Evolutionary conservation across 768 basidiomycete genomes (phyloP), one percentile per base, ranked within the genome.

Genomic region (Tulasnella sp.): DNA sequence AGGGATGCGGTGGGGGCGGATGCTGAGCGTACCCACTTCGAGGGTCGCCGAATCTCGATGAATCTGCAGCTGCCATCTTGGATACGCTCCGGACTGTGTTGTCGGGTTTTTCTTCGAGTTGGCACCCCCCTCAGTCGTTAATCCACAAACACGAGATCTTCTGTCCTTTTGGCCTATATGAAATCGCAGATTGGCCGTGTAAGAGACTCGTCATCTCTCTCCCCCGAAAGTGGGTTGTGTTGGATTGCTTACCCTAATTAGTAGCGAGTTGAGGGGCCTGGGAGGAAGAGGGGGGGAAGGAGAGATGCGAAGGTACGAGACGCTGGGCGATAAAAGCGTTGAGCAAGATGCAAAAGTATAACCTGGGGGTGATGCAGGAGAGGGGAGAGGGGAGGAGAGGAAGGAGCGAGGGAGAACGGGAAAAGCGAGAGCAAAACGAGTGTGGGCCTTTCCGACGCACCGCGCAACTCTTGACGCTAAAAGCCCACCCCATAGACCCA

Each of bases 1-100:
- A 46, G 5, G 41, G 76, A 50, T 22, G 76, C 24, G 34, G 44
- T 11, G 22, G 76, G 18, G 46, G 76, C 12, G 28, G 46, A n/a
- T 77, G 76, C 40, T 77, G 76, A 20, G 58, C 54, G 77, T 78
- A 78, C 41, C 64, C 64, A 20, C 64, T 69, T 69, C 77, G 77
- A 34, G 50, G 77, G 50, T 60, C 60, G 46, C 76, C 54, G 41
- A 60, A 78, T 78, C 77, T 78, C 77, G 77, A 78, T 78, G 77
- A 60, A 64, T 78, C 77, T 64, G 77, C 34, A 37, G 64, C 50
- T 78, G 77, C 50, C 54, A 78, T 78, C 60, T 48, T 64, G 58
- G 77, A 54, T 42, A 72, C 60, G 3, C 31, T 42, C 24, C 6
- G 5, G 46, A 46, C 54, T 22, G n/a, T 6, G 22, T 9, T n/a